These are phyloP conservation scores for Sugiyamaella novakii DNA, from an alignment of 1,139 yeast species.

Conservation along the genomic window DNA sequence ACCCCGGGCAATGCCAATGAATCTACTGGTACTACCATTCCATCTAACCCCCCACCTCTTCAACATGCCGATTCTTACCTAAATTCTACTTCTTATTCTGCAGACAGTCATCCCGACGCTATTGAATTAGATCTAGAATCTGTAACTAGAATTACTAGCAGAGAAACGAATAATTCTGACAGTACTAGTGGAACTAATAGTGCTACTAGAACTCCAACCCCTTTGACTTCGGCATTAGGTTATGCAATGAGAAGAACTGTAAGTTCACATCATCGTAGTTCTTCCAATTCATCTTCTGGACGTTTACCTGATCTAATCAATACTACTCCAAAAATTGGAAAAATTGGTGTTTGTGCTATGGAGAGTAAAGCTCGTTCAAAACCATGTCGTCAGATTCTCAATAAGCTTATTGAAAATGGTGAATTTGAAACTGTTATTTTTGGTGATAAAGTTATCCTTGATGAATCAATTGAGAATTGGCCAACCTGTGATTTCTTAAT, in stretches of 20 bases:
- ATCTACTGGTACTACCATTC: not conserved
- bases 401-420: conserved; percentile 84
- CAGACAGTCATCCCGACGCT: conserved; percentile 19
- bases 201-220: conserved; percentile 12
- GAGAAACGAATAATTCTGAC: conserved; percentile 18
- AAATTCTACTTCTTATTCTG: conserved; percentile 17
- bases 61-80: conserved; percentile 17
- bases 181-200: conserved; percentile 11
- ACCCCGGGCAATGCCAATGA: no score
- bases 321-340: conserved; percentile 68
- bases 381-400: conserved; percentile 90
- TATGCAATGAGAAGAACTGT: conserved; percentile 15
- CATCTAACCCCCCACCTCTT: conserved; percentile 1
- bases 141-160: conserved; percentile 23
- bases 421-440: conserved; percentile 96
- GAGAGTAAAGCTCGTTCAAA: conserved; percentile 94
- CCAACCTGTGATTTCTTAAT: conserved; percentile 96
- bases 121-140: conserved; percentile 22
- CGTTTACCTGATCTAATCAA: conserved; percentile 18
- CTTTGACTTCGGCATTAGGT: conserved; percentile 14
- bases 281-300: conserved; percentile 24
- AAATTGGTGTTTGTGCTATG: conserved; percentile 99
- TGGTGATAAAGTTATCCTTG: conserved; percentile 95
- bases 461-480: conserved; percentile 93
- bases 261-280: conserved; percentile 21